Conservation (phyloP, 331 rosid genomes). For the Prunus yedoensis region DNA sequence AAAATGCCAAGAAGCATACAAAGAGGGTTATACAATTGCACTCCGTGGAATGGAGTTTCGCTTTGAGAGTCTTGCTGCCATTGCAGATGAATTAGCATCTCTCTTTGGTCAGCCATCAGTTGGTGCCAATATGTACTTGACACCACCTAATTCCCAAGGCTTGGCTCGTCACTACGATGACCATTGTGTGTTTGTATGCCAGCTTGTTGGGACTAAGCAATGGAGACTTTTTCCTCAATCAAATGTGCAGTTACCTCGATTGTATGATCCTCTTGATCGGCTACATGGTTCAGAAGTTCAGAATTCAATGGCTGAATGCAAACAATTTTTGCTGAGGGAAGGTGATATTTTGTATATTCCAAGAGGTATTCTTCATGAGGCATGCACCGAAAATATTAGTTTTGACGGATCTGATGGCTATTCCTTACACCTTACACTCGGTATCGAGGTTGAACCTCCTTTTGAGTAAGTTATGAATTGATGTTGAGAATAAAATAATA, state of each 20-base stretch:
- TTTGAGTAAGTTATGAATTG: conserved; percentile 65
- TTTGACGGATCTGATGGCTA: conserved; percentile 46
- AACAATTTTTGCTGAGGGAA: conserved; percentile 52
- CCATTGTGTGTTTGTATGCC: conserved; percentile 87
- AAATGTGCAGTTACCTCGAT: conserved; percentile 56
- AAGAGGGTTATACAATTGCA: conserved; percentile 76
- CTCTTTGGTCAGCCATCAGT: conserved; percentile 85
- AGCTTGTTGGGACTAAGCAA: conserved; percentile 70
- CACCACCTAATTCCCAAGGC: conserved; percentile 87
- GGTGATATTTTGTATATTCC: conserved; percentile 86
- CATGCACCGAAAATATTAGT: conserved; percentile 44
- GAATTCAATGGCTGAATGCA: conserved; percentile 33
- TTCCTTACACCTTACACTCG: conserved; percentile 79
- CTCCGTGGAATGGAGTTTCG: conserved; percentile 86
- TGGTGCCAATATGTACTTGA: conserved; percentile 89
- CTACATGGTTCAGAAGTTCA: conserved; percentile 46
- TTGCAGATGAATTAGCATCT: conserved; percentile 66
- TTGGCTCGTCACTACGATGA: conserved; percentile 82
- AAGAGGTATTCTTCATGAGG: conserved; percentile 87
- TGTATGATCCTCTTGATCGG: conserved; percentile 52
- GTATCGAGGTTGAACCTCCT: conserved; percentile 86
- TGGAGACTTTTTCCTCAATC: conserved; percentile 65
- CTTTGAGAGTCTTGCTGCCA: conserved; percentile 54
- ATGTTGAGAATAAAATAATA: neutral
- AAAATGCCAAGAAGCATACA: conserved; percentile 64